Conservation (phyloP, 2,329 filamentous ascomycete genomes). For the Coniochaeta hoffmannii region DNA sequence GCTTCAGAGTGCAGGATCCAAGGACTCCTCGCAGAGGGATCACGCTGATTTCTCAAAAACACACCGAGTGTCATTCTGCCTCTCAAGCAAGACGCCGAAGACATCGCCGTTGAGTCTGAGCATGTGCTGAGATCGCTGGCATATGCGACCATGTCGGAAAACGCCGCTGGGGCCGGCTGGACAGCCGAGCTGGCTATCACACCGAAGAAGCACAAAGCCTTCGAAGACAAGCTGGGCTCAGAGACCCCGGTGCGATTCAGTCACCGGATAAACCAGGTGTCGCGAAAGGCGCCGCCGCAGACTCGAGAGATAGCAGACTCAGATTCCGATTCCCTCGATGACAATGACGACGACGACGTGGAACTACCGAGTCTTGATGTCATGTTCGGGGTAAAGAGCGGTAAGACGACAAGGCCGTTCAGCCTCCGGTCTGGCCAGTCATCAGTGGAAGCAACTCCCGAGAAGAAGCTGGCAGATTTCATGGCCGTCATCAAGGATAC, state of each 20-base stretch:
- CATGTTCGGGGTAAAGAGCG: not conserved
- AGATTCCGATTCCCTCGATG: not conserved
- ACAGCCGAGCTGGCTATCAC: not conserved
- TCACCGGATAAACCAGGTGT: not conserved
- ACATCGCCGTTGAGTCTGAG: not conserved
- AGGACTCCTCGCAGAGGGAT: no score
- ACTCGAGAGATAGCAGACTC: not conserved
- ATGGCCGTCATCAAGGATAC: not conserved
- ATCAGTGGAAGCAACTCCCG: not conserved
- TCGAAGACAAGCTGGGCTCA: not conserved
- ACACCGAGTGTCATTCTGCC: not conserved
- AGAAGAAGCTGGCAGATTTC: not conserved
- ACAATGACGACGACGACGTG: not conserved
- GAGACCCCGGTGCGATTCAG: not conserved
- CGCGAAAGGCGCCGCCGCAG: not conserved
- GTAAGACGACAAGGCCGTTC: not conserved
- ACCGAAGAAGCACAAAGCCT: not conserved
- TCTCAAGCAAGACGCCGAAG: no score
- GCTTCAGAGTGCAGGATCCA: no score
- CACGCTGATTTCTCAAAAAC: not conserved
- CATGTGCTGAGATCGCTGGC: not conserved
- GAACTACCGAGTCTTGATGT: not conserved
- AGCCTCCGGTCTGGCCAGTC: not conserved
- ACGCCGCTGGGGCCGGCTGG: not conserved
- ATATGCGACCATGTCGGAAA: not conserved